Evolutionary conservation across 805 yeast species (phyloP).

Genomic region (Ogataea siamensis): DNA sequence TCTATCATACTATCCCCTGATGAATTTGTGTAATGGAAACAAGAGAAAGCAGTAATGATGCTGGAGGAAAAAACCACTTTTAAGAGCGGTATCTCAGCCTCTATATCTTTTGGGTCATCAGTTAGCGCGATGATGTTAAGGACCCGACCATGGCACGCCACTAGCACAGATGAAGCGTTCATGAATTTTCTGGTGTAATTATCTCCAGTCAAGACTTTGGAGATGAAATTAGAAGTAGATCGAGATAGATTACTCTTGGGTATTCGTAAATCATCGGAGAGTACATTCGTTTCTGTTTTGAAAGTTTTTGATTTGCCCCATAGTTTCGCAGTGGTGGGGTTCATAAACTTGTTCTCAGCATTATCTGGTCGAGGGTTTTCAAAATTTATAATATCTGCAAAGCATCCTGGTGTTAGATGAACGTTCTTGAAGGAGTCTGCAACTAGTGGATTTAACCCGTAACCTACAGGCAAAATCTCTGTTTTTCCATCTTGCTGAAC

Average conservation of each 20-base stretch:
- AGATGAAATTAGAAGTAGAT: conserved; percentile 36
- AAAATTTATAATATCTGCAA: conserved; percentile 30
- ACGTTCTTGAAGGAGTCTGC: conserved; percentile 54
- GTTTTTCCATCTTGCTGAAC: conserved; percentile 33
- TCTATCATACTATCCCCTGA: conserved; percentile 42
- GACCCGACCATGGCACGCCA: conserved; percentile 49
- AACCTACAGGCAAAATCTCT: conserved; percentile 45
- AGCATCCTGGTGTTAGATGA: conserved; percentile 55
- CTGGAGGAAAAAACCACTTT: conserved; percentile 39
- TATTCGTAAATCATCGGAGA: conserved; percentile 22
- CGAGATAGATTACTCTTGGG: conserved; percentile 34
- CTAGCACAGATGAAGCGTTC: conserved; percentile 34
- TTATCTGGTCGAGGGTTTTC: background rate
- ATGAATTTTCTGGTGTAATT: conserved; percentile 29
- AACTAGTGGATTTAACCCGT: conserved; percentile 49
- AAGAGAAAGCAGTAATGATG: conserved; percentile 40
- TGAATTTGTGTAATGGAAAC: conserved; percentile 28
- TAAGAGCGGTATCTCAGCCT: conserved; percentile 43
- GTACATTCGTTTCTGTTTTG: conserved; percentile 8
- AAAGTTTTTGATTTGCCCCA: conserved; percentile 16
- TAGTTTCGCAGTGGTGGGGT: conserved; percentile 4
- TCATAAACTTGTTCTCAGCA: conserved; percentile 1
- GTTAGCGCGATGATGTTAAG: conserved; percentile 45
- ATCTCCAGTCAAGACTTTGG: conserved; percentile 34
- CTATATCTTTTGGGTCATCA: conserved; percentile 38